phyloP scores from a whole-genome alignment of 306 rosid genomes.

The Sindora glabra region DNA sequence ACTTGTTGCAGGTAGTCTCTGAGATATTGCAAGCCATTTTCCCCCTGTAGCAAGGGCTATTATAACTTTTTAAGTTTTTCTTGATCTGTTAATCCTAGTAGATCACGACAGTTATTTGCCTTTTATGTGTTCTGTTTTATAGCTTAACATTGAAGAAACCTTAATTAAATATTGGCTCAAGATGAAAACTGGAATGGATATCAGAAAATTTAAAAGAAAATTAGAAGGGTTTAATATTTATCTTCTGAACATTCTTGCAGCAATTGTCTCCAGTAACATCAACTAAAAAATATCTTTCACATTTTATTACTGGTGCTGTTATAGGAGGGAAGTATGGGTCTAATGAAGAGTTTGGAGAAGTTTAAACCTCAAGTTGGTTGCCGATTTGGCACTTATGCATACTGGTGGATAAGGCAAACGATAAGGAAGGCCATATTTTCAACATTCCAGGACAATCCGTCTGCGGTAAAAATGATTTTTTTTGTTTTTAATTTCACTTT shows the following conservation, averaged over 20 bases:
- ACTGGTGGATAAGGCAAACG: constrained; percentile 76
- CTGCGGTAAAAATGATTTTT: constrained; percentile 58
- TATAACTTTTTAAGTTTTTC: constrained; percentile 1
- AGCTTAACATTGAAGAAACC: background rate
- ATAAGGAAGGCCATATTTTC: constrained; percentile 68
- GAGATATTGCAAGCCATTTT: background rate
- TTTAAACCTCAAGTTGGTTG: constrained; percentile 85
- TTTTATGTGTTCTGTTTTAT: background rate
- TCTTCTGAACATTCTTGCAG: background rate
- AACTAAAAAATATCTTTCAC: constrained; percentile 4
- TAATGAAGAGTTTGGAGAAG: constrained; percentile 74
- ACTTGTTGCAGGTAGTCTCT: constrained; percentile 77
- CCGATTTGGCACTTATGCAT: constrained; percentile 48
- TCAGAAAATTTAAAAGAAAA: no score
- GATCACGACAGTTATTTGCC: background rate
- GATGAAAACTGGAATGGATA: no score
- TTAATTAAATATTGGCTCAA: constrained; percentile 8
- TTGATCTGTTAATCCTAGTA: background rate
- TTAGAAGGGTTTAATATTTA: constrained; percentile 1
- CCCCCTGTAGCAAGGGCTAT: background rate
- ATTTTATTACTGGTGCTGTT: constrained; percentile 18
- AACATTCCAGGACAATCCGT: constrained; percentile 80
- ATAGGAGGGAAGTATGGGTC: constrained; percentile 69
- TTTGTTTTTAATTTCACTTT: no score
- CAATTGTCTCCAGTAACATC: background rate